Evolutionary conservation across 2,329 filamentous ascomycete genomes (phyloP), one percentile per base, ranked within the genome.

Genomic region (Ampelomyces quisqualis): DNA sequence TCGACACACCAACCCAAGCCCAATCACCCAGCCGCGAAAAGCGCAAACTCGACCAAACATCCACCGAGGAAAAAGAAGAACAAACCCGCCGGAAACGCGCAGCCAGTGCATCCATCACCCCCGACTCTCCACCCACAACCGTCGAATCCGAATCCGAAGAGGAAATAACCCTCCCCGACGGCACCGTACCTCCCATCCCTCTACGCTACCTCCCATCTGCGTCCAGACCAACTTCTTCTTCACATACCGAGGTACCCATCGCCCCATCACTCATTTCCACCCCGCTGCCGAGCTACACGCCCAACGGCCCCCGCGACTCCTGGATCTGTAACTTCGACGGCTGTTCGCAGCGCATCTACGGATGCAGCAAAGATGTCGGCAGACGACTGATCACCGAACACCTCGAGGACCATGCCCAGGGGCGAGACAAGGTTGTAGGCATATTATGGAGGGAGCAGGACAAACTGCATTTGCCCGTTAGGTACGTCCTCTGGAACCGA

Each of bases 251-350:
- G 26, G 36, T 51, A 5, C 33, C 24, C 7, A 32, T 60, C 6
- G 27, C 51, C 5, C 47, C 57, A 7, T 46, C 57, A 3, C 40
- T 67, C 1, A 43, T 67, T 19, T 60, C 62, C 1, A 64, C 61
- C 4, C 59, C 65, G 0, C 44, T 68, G 7, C 65, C 66, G 9
- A 62, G 64, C 5, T 64, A 62, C 42, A 49, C 58, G 26, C 37
- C 70, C 2, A 69, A 74, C 22, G 82, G 79, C 0, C 78, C 80
- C 0, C 74, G 81, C 43, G 78, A 83, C 38, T 81, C 80, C 0
- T 89, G 85, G 84, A 71, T 70, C 1, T 89, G 85, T 55, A 76
- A 77, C 4, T 75, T 84, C 46, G 78, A 81, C 8, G 81, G 77
- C 17, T 89, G 85, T 56, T 70, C 70, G 24, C 82, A 82, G 52